Conservation (phyloP, 2,329 filamentous ascomycete species). For the Penicillium fuscoglaucum region DNA sequence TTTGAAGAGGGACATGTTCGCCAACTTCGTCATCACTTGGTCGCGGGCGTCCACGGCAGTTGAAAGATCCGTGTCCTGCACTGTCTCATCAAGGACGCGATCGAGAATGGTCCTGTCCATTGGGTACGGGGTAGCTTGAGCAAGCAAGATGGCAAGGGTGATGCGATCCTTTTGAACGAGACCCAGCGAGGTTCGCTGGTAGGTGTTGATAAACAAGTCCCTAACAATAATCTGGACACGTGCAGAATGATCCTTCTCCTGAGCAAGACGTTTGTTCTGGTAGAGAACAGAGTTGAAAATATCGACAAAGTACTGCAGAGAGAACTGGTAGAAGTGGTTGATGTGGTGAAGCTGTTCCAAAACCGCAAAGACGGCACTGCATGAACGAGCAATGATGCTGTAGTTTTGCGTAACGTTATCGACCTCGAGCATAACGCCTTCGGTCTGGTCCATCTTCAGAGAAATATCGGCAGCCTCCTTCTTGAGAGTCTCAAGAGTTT, state of each 20-base stretch:
- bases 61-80: conserved; percentile 77
- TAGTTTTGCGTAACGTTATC: conserved; percentile 95
- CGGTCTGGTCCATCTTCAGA: conserved; percentile 91
- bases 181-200: conserved; percentile 89
- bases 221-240: conserved; percentile 88
- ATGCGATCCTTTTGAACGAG: conserved; percentile 92
- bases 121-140: conserved; percentile 91
- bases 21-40: conserved; percentile 67
- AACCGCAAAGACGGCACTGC: conserved; percentile 95
- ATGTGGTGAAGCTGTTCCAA: conserved; percentile 96
- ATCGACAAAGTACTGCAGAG: conserved; percentile 93
- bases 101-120: conserved; percentile 93
- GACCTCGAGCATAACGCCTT: conserved; percentile 97
- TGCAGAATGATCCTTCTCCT: conserved; percentile 70
- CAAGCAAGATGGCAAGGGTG: conserved; percentile 89
- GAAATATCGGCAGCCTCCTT: conserved; percentile 96
- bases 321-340: conserved; percentile 99
- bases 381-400: conserved; percentile 87
- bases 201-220: conserved; percentile 87
- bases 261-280: conserved; percentile 70
- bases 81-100: conserved; percentile 73
- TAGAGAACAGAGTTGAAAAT: conserved; percentile 94
- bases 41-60: conserved; percentile 64
- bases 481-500: conserved; percentile 96
- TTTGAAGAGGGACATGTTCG: conserved; percentile 71